Percentiles rank a stretch among this genome's conserved stretches.
These are phyloP conservation scores for Termitomyces sp. DNA, from an alignment of 1,284 basidiomycete species.

Conservation along the genomic window DNA sequence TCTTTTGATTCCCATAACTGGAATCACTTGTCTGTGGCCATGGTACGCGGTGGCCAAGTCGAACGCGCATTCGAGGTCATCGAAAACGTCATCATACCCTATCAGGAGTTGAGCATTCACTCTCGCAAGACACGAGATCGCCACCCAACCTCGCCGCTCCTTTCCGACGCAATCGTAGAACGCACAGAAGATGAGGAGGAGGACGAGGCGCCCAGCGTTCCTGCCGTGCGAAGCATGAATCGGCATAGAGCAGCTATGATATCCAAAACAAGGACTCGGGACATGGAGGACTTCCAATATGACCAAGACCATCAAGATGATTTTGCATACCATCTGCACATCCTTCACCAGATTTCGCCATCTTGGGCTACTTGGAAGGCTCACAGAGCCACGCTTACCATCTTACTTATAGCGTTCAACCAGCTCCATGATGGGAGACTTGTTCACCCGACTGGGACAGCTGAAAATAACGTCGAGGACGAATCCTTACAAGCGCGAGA, in stretches of 20 bases:
- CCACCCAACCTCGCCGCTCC: conserved; percentile 42
- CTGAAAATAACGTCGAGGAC: conserved; percentile 22
- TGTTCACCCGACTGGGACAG: conserved; percentile 36
- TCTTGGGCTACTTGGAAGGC: conserved; percentile 63
- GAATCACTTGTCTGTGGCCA: conserved; percentile 79
- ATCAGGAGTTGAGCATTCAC: conserved; percentile 35
- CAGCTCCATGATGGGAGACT: conserved; percentile 48
- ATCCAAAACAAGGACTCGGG: conserved; percentile 16
- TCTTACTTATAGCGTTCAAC: conserved; percentile 41
- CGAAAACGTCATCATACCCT: conserved; percentile 74
- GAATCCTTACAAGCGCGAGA: conserved; percentile 29
- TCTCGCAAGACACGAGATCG: conserved; percentile 30
- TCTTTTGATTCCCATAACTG: conserved; percentile 89
- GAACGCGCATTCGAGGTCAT: conserved; percentile 81
- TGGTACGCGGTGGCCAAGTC: conserved; percentile 75
- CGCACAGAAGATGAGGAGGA: conserved; percentile 1
- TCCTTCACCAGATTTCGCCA: conserved; percentile 59
- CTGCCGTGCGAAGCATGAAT: conserved; percentile 22
- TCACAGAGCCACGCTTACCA: conserved; percentile 45
- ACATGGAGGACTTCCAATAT: conserved; percentile 12
- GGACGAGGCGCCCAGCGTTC: conserved; percentile 19
- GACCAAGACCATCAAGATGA: conserved; percentile 27
- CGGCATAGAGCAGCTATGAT: conserved; percentile 12
- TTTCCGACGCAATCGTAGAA: conserved; percentile 28
- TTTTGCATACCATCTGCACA: conserved; percentile 53